A percentile compares a stretch with the other conserved stretches of the same genome.
Evolutionary conservation across 331 rosid genomes (phyloP).

Genomic region (Ulmus americana): DNA sequence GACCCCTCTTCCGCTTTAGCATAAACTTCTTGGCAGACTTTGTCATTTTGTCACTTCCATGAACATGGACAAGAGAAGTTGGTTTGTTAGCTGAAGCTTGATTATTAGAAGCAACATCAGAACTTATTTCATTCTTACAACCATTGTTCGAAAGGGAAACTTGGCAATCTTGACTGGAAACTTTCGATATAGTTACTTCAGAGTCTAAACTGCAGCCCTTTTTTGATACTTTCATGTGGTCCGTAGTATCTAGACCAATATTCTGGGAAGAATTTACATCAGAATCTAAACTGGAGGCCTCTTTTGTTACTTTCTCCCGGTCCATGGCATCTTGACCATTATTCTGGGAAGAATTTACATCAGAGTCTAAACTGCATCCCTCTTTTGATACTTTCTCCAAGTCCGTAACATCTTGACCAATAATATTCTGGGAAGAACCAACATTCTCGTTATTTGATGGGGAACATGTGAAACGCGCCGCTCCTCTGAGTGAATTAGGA

Average conservation of each 20-base stretch:
- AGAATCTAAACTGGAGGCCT: conserved; percentile 20
- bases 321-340: conserved; percentile 16
- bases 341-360: neutral
- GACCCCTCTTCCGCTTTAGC: conserved; percentile 28
- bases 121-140: conserved; percentile 20
- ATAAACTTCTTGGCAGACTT: conserved; percentile 17
- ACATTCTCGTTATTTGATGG: conserved; percentile 19
- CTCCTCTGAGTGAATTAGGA: conserved; percentile 23
- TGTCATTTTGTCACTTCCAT: conserved; percentile 6
- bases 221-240: too few species aligned
- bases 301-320: conserved; percentile 13
- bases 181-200: conserved; percentile 16
- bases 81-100: conserved; percentile 16
- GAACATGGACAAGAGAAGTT: conserved; percentile 10
- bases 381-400: too few species aligned
- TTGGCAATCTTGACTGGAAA: conserved; percentile 18
- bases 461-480: conserved; percentile 13
- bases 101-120: conserved; percentile 21
- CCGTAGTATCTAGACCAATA: too few species aligned
- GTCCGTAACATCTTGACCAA: too few species aligned
- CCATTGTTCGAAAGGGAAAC: conserved; percentile 17
- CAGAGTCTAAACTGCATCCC: too few species aligned
- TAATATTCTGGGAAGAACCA: conserved; percentile 7
- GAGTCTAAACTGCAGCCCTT: too few species aligned
- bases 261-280: neutral